Percentiles rank a stretch among this genome's conserved stretches.
Conservation (phyloP, 1,284 basidiomycete genomes). For the Omphalotus olearius region DNA sequence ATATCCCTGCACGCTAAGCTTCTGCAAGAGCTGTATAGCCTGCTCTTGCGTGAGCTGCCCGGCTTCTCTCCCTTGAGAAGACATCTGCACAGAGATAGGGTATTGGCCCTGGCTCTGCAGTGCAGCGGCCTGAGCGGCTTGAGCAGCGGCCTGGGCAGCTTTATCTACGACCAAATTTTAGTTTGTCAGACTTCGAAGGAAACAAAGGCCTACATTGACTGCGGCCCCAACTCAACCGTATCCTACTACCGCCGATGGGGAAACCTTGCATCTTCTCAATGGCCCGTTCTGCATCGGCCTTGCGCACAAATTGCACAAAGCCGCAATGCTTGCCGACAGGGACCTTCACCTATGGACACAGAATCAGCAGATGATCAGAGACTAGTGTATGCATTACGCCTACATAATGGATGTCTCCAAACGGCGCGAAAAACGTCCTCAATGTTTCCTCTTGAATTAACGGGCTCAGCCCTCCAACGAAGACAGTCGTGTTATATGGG, state of each 20-base stretch:
- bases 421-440: constrained; percentile 83
- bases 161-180: constrained; percentile 49
- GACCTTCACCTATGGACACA: constrained; percentile 74
- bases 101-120: constrained; percentile 32
- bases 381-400: constrained; percentile 21
- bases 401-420: constrained; percentile 91
- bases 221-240: constrained; percentile 90
- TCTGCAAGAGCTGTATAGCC: constrained; percentile 61
- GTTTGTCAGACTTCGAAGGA: background rate
- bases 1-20: constrained; percentile 46
- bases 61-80: constrained; percentile 16
- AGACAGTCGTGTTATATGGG: constrained; percentile 90
- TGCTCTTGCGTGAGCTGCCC: constrained; percentile 55
- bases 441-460: constrained; percentile 86
- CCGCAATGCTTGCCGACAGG: constrained; percentile 94
- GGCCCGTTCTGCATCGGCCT: constrained; percentile 87
- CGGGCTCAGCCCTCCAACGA: constrained; percentile 84
- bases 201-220: constrained; percentile 66
- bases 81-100: constrained; percentile 1
- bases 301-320: constrained; percentile 91
- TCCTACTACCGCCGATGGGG: constrained; percentile 86
- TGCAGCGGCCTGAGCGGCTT: constrained; percentile 72
- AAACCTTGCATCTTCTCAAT: constrained; percentile 97
- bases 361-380: constrained; percentile 14
- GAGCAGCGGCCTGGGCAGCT: constrained; percentile 82